phyloP scores from a whole-genome alignment of 371 early-diverging fungal genomes.

The Apophysomyces ossiformis region DNA sequence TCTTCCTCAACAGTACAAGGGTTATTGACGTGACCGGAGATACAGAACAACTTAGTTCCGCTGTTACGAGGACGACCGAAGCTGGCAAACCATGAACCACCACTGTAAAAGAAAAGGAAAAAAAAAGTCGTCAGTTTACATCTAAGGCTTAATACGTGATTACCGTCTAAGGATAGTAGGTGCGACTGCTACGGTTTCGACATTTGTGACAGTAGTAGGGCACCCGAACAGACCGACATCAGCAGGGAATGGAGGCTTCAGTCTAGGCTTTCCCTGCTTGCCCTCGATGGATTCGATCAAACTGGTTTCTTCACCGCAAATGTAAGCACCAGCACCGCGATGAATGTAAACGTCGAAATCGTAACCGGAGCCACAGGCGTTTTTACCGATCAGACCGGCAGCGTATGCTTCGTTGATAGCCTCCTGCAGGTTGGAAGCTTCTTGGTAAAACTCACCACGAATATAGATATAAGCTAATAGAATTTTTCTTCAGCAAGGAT shows the following conservation, averaged over 20 bases:
- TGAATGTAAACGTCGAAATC: slow-evolving; percentile 97
- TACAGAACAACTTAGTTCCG: slow-evolving; percentile 97
- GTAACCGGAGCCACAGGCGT: slow-evolving; percentile 95
- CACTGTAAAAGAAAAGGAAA: slow-evolving; percentile 41
- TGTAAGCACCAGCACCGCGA: slow-evolving; percentile 98
- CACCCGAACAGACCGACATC: slow-evolving; percentile 98
- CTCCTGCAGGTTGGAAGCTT: slow-evolving; percentile 91
- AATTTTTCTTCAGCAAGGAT: neutral
- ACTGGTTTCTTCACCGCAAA: slow-evolving; percentile 98
- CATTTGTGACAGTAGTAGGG: slow-evolving; percentile 98
- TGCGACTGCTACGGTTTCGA: slow-evolving; percentile 97
- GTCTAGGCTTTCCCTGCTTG: slow-evolving; percentile 96
- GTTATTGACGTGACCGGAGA: slow-evolving; percentile 96
- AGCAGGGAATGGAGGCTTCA: slow-evolving; percentile 99
- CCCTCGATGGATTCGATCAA: slow-evolving; percentile 98
- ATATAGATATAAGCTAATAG: slow-evolving; percentile 92
- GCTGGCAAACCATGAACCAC: slow-evolving; percentile 93
- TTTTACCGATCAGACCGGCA: slow-evolving; percentile 96
- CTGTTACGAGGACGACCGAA: slow-evolving; percentile 93
- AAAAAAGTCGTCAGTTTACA: neutral
- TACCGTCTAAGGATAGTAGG: slow-evolving; percentile 92
- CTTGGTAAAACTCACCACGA: slow-evolving; percentile 98
- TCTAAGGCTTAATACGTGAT: neutral
- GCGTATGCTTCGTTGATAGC: slow-evolving; percentile 96
- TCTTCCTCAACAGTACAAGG: slow-evolving; percentile 98